phyloP scores from a whole-genome alignment of 768 basidiomycete genomes.

The Tulasnella sp. region DNA sequence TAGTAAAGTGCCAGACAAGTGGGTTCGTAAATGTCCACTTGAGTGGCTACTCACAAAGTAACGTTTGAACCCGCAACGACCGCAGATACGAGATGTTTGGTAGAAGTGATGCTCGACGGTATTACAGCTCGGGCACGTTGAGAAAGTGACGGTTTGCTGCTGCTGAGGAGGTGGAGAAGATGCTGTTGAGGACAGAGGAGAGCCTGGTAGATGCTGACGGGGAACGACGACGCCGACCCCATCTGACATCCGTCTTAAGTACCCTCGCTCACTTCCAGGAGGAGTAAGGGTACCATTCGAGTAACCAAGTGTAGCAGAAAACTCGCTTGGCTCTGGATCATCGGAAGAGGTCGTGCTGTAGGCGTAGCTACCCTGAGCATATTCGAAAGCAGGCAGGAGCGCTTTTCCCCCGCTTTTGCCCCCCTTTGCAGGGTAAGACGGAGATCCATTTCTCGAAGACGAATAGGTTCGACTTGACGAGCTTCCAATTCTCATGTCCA shows the following conservation, averaged over 20 bases:
- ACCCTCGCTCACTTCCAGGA: conserved; percentile 4
- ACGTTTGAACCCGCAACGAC: conserved; percentile 18
- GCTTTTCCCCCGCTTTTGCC: neutral
- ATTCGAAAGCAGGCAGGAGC: neutral
- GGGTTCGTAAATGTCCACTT: neutral
- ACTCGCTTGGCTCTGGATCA: neutral
- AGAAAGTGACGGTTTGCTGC: conserved; percentile 22
- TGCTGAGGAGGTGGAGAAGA: neutral
- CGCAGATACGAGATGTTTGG: conserved; percentile 11
- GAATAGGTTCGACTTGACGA: conserved; percentile 5
- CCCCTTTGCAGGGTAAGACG: neutral
- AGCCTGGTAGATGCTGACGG: conserved; percentile 1
- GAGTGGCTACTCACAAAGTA: conserved; percentile 20
- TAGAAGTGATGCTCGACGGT: conserved; percentile 21
- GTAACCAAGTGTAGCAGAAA: conserved; percentile 1
- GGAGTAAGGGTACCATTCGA: conserved; percentile 5
- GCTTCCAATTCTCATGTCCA: conserved; percentile 1
- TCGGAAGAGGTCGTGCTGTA: neutral
- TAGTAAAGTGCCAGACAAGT: neutral
- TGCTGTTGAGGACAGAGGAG: neutral
- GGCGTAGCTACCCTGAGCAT: neutral
- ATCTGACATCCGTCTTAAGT: conserved; percentile 3
- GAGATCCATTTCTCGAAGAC: neutral
- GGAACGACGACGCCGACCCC: conserved; percentile 3
- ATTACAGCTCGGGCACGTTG: conserved; percentile 24